These are phyloP conservation scores for Colletotrichum siamense DNA, from an alignment of 2,329 filamentous ascomycete species.

Conservation along the genomic window DNA sequence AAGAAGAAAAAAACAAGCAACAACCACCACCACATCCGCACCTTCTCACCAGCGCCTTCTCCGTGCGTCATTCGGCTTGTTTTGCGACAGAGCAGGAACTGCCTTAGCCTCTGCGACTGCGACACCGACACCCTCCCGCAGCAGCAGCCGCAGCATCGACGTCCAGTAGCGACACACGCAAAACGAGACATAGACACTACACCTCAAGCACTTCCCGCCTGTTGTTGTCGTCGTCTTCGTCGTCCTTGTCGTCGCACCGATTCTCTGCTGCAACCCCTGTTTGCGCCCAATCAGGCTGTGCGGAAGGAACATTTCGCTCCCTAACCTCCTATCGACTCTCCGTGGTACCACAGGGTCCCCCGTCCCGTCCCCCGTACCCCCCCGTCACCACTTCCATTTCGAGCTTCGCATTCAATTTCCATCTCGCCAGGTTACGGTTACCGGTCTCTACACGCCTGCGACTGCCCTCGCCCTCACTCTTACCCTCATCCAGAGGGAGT, in stretches of 20 bases:
- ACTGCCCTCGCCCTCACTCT: background rate
- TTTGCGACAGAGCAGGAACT: background rate
- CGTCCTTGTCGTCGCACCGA: background rate
- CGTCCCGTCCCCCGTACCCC: background rate
- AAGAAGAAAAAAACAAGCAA: background rate
- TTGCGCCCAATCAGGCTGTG: constrained; percentile 5
- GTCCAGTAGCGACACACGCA: background rate
- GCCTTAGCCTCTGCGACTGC: background rate
- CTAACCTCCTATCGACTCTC: constrained; percentile 2
- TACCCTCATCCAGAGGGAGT: background rate
- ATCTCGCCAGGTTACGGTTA: background rate
- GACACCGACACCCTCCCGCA: background rate
- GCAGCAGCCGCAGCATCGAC: background rate
- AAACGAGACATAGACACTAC: background rate
- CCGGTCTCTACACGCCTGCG: background rate
- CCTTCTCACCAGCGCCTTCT: constrained; percentile 20
- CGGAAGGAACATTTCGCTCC: background rate
- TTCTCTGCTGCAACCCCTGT: background rate
- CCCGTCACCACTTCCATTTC: background rate
- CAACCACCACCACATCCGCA: background rate
- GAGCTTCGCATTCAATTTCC: background rate
- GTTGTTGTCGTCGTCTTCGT: background rate
- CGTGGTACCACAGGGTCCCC: constrained; percentile 3
- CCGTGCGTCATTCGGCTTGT: constrained; percentile 11
- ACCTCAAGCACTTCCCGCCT: background rate